phyloP scores from a whole-genome alignment of 495 filamentous ascomycete genomes.

The Hypoxylon subgilvum region DNA sequence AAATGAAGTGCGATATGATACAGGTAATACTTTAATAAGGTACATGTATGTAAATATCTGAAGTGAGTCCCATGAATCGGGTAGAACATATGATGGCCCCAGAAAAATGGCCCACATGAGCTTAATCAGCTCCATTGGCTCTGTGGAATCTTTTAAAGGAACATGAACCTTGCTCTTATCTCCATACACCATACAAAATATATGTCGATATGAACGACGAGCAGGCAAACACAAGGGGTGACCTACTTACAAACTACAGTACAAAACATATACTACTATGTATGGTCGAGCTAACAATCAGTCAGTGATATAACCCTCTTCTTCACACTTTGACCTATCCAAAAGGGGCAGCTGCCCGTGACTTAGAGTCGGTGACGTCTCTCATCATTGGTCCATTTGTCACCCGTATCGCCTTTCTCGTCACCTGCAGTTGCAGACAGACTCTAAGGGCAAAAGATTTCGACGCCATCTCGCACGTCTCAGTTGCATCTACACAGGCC shows the following conservation, averaged over 20 bases:
- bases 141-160: no score
- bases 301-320: slow-evolving; percentile 3
- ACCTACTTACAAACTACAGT: no score
- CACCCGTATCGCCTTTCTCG: slow-evolving; percentile 15
- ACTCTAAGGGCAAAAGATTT: no score
- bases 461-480: slow-evolving; percentile 7
- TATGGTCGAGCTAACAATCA: no score
- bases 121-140: slow-evolving; percentile 8
- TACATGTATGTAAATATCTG: no score
- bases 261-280: no score
- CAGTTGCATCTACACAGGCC: slow-evolving; percentile 10
- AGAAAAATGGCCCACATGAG: slow-evolving; percentile 10
- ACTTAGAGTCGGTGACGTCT: not conserved
- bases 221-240: not conserved
- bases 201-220: not conserved
- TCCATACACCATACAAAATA: not conserved
- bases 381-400: slow-evolving; percentile 20
- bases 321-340: slow-evolving; percentile 5
- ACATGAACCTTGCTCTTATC: not conserved
- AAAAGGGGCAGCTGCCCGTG: slow-evolving; percentile 18
- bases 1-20: no score
- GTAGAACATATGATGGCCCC: no score
- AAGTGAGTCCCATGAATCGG: no score
- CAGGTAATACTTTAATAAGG: no score
- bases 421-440: slow-evolving; percentile 22